These are phyloP conservation scores for Yamadazyma philogaea DNA, from an alignment of 805 yeast species.

Conservation along the genomic window DNA sequence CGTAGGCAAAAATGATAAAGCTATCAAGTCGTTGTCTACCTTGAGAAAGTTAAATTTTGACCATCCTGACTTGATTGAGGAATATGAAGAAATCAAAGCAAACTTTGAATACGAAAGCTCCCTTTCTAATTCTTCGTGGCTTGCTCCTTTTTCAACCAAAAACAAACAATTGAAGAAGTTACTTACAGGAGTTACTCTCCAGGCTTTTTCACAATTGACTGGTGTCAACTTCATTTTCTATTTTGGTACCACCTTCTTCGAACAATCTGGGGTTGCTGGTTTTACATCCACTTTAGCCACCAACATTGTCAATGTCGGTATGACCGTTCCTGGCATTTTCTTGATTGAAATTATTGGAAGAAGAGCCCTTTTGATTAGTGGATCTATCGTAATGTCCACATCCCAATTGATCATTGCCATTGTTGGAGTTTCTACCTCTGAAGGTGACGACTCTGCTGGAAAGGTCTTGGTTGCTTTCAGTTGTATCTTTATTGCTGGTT, in stretches of 20 bases:
- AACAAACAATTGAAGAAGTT: constrained; percentile 49
- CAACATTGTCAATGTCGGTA: constrained; percentile 38
- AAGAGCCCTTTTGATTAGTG: constrained; percentile 56
- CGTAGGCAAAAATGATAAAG: constrained; percentile 24
- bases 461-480: constrained; percentile 34
- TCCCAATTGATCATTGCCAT: constrained; percentile 52
- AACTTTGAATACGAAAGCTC: constrained; percentile 66
- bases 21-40: constrained; percentile 29
- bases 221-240: constrained; percentile 91
- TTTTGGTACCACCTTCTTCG: constrained; percentile 82
- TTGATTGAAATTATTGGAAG: constrained; percentile 52
- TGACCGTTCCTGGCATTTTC: constrained; percentile 36
- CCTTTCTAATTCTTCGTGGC: constrained; percentile 48
- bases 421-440: constrained; percentile 41
- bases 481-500: constrained; percentile 39
- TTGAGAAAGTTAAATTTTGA: constrained; percentile 54
- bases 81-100: constrained; percentile 72
- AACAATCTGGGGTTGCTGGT: constrained; percentile 58
- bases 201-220: constrained; percentile 84
- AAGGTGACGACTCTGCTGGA: constrained; percentile 28
- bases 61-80: constrained; percentile 68
- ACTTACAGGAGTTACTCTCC: constrained; percentile 62
- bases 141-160: constrained; percentile 58
- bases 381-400: constrained; percentile 59
- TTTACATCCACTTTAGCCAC: constrained; percentile 44